These are phyloP conservation scores for Amanita muscaria DNA, from an alignment of 768 basidiomycete species.

Conservation along the genomic window DNA sequence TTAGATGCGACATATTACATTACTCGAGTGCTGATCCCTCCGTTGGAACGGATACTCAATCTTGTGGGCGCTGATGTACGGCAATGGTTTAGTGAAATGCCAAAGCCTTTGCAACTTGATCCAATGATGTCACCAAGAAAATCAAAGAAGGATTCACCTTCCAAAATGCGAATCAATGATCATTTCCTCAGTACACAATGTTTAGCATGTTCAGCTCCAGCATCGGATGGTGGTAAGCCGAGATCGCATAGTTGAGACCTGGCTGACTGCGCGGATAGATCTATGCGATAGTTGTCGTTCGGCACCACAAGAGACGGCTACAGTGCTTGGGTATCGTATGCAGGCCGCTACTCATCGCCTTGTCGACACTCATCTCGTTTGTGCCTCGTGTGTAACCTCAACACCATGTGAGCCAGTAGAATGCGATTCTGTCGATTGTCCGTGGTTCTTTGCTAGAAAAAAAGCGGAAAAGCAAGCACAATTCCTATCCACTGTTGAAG, in stretches of 20 bases:
- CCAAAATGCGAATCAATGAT: conserved; percentile 52
- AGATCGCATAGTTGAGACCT: not conserved
- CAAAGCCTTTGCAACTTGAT: conserved; percentile 38
- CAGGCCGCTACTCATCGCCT: conserved; percentile 48
- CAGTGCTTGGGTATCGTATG: conserved; percentile 46
- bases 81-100: conserved; percentile 86
- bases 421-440: conserved; percentile 84
- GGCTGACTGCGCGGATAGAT: conserved; percentile 25
- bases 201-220: conserved; percentile 50
- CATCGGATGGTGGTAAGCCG: conserved; percentile 21
- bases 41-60: conserved; percentile 84
- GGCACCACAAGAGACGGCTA: conserved; percentile 44
- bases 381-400: conserved; percentile 57
- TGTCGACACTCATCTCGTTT: conserved; percentile 54
- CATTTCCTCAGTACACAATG: conserved; percentile 71
- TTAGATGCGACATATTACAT: conserved; percentile 93
- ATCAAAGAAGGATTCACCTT: conserved; percentile 24
- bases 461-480: conserved; percentile 41
- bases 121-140: conserved; percentile 9
- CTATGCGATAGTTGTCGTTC: conserved; percentile 58
- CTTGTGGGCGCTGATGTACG: conserved; percentile 83
- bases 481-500: conserved; percentile 25
- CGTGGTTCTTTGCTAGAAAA: conserved; percentile 68
- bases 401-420: conserved; percentile 49
- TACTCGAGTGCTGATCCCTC: conserved; percentile 75